These are phyloP conservation scores for Lecanicillium sp. DNA, from an alignment of 2,329 filamentous ascomycete genomes.

Conservation along the genomic window DNA sequence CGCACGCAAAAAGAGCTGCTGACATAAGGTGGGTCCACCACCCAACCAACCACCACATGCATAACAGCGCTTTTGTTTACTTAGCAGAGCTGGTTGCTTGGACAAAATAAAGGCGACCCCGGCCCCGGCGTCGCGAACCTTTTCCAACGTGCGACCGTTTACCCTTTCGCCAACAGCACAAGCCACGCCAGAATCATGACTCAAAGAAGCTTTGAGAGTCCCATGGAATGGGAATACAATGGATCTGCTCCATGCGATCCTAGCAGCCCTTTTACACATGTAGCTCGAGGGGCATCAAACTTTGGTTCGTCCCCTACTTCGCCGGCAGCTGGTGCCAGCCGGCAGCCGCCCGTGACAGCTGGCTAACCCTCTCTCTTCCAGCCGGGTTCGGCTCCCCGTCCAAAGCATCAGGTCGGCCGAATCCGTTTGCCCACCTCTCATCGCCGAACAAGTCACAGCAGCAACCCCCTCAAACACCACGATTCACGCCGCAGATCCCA, in stretches of 20 bases:
- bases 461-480: constrained; percentile 32
- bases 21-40: constrained; percentile 5
- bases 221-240: constrained; percentile 62
- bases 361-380: constrained; percentile 15
- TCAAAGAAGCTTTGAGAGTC: constrained; percentile 49
- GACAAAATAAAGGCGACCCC: constrained; percentile 6
- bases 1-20: constrained; percentile 6
- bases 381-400: constrained; percentile 28
- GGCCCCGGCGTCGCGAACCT: not conserved
- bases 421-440: constrained; percentile 27
- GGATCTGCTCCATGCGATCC: constrained; percentile 49
- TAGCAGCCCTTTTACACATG: constrained; percentile 54
- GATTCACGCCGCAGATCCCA: constrained; percentile 37
- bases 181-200: constrained; percentile 31
- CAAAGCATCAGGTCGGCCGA: constrained; percentile 24
- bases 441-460: constrained; percentile 34
- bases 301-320: constrained; percentile 28
- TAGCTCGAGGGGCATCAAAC: constrained; percentile 31
- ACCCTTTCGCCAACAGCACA: not conserved
- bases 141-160: constrained; percentile 2
- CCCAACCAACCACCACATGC: not conserved
- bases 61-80: constrained; percentile 9
- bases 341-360: not conserved
- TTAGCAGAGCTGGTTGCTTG: constrained; percentile 7
- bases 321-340: not conserved